A percentile compares a stretch with the other conserved stretches of the same genome.
Evolutionary conservation across 2,329 filamentous ascomycete genomes (phyloP).

Genomic region (Monosporascus sp.): DNA sequence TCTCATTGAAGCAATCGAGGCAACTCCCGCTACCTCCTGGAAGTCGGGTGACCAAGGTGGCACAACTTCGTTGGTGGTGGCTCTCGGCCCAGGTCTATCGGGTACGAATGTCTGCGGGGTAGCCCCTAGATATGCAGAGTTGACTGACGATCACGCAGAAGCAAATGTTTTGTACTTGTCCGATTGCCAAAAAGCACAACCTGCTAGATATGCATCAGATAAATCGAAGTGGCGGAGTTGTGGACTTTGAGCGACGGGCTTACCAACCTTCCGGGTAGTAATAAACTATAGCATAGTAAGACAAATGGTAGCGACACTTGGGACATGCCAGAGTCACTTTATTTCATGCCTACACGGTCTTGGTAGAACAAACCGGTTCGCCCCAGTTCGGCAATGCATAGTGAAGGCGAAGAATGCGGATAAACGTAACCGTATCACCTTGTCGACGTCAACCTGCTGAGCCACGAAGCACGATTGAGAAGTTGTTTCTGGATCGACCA

Average conservation of each 20-base stretch:
- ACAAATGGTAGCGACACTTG: slow-evolving; percentile 4
- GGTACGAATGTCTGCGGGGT: slow-evolving; percentile 17
- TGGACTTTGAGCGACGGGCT: slow-evolving; percentile 9
- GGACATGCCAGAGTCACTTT: background rate
- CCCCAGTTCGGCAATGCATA: background rate
- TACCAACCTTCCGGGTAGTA: slow-evolving; percentile 2
- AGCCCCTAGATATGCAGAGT: slow-evolving; percentile 7
- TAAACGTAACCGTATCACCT: background rate
- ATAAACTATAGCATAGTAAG: slow-evolving; percentile 5
- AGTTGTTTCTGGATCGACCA: slow-evolving; percentile 81
- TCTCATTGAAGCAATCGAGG: slow-evolving; percentile 5
- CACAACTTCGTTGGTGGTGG: slow-evolving; percentile 14
- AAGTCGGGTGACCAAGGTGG: slow-evolving; percentile 18
- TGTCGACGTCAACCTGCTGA: slow-evolving; percentile 11
- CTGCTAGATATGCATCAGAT: slow-evolving; percentile 6
- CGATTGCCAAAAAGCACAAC: slow-evolving; percentile 6
- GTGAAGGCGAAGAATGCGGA: background rate
- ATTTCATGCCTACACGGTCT: background rate
- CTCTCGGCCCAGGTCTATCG: slow-evolving; percentile 12
- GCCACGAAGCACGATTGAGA: slow-evolving; percentile 64
- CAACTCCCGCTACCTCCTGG: slow-evolving; percentile 3
- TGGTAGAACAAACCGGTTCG: background rate
- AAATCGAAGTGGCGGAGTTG: slow-evolving; percentile 7
- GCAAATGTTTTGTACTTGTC: slow-evolving; percentile 6
- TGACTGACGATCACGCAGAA: slow-evolving; percentile 13